Percentiles rank a stretch among this genome's conserved stretches.
Conservation (phyloP, 768 basidiomycete species). For the Tulasnella sp. region DNA sequence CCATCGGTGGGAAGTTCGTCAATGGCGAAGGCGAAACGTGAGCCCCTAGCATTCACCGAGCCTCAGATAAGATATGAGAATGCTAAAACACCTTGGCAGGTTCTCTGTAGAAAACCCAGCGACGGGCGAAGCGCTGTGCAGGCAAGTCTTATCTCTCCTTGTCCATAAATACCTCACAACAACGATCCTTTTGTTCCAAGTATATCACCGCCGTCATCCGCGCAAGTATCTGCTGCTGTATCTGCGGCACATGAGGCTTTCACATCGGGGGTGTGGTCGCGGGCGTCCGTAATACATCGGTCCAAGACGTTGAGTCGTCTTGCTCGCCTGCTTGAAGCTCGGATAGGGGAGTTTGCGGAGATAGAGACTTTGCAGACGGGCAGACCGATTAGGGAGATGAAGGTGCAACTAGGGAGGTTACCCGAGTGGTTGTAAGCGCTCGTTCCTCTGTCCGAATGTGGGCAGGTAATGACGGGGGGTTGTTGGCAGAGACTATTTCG, state of each 20-base stretch:
- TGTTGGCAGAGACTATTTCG: constrained; percentile 53
- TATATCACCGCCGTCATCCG: constrained; percentile 39
- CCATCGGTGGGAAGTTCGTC: constrained; percentile 7
- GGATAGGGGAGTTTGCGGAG: constrained; percentile 44
- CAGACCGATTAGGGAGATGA: constrained; percentile 72
- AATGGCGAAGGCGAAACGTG: background rate
- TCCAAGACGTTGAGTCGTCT: constrained; percentile 53
- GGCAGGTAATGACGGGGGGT: background rate
- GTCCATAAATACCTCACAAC: background rate
- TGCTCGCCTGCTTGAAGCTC: constrained; percentile 47
- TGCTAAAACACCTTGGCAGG: constrained; percentile 25
- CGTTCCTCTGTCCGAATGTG: background rate
- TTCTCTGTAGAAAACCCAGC: constrained; percentile 56
- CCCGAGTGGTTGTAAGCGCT: constrained; percentile 73
- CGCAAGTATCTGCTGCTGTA: constrained; percentile 43
- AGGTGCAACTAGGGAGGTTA: constrained; percentile 57
- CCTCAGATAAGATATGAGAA: background rate
- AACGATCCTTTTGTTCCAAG: background rate
- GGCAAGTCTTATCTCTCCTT: constrained; percentile 3
- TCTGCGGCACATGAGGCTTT: constrained; percentile 45
- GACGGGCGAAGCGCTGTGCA: constrained; percentile 39
- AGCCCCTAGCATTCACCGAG: background rate
- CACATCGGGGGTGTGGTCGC: constrained; percentile 62
- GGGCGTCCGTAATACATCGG: constrained; percentile 42
- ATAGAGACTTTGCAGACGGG: constrained; percentile 70